These are phyloP conservation scores for Buddleja alternifolia DNA, from an alignment of 257 asterid genomes.

Conservation along the genomic window DNA sequence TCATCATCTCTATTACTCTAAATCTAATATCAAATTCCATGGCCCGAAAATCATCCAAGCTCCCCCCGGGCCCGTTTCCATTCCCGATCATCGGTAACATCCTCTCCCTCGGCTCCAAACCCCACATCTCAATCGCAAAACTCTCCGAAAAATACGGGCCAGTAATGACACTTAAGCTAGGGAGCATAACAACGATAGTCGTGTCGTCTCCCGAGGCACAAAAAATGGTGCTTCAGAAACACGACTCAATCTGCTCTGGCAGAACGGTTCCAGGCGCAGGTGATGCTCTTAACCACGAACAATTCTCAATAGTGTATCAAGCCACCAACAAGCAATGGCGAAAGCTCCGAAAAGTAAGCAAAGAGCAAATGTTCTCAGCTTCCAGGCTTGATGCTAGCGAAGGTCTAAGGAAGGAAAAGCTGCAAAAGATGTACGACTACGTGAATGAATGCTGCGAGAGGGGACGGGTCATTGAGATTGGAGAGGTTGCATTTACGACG, in stretches of 20 bases:
- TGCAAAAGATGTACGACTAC: no score
- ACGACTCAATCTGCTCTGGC: constrained; percentile 30
- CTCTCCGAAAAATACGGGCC: constrained; percentile 41
- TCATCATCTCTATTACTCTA: no score
- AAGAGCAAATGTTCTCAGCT: constrained; percentile 44
- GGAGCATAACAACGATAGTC: constrained; percentile 30
- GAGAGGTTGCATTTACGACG: constrained; percentile 46
- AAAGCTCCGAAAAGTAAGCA: constrained; percentile 44
- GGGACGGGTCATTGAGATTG: no score
- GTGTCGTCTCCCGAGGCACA: constrained; percentile 40
- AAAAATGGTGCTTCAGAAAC: constrained; percentile 30
- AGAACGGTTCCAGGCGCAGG: constrained; percentile 14
- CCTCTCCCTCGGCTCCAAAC: no score
- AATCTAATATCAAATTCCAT: no score
- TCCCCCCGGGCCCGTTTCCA: no score
- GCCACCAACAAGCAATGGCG: constrained; percentile 41
- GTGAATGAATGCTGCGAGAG: constrained; percentile 32
- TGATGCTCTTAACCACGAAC: background rate
- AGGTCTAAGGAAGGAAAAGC: constrained; percentile 39
- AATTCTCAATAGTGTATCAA: constrained; percentile 37
- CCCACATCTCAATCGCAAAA: constrained; percentile 38
- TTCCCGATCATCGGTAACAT: no score
- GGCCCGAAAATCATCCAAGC: no score
- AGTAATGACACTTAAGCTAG: constrained; percentile 39
- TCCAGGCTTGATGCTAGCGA: constrained; percentile 36